Evolutionary conservation across 73 alveolate genomes (phyloP).

Genomic region (Paramecium sexaurelia): DNA sequence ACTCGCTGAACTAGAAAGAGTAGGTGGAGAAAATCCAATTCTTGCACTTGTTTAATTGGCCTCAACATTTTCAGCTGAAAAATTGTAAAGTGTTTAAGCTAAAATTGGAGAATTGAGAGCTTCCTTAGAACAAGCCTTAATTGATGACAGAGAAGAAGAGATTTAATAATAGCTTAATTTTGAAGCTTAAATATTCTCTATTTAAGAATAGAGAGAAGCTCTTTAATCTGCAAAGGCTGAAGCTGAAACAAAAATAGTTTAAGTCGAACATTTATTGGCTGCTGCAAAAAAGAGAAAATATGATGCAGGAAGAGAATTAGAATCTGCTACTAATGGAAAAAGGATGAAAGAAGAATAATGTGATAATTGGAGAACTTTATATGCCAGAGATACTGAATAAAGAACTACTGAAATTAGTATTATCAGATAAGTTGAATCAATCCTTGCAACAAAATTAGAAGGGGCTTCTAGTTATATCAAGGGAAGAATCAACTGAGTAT

Average conservation of each 20-base stretch:
- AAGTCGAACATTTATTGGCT: conserved; percentile 8
- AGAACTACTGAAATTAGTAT: conserved; percentile 45
- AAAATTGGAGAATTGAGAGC: conserved; percentile 56
- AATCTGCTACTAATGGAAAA: conserved; percentile 39
- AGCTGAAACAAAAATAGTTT: conserved; percentile 7
- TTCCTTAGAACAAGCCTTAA: conserved; percentile 43
- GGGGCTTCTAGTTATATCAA: conserved; percentile 39
- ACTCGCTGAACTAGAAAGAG: conserved; percentile 51
- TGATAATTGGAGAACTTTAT: conserved; percentile 46
- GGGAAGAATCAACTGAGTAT: conserved; percentile 48
- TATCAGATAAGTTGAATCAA: conserved; percentile 47
- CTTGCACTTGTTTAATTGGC: conserved; percentile 53
- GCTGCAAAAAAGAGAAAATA: conserved; percentile 61
- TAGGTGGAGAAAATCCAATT: conserved; percentile 49
- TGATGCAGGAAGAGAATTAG: conserved; percentile 60
- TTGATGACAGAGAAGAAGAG: conserved; percentile 56
- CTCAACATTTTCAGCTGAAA: conserved; percentile 55
- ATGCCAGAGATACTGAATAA: conserved; percentile 61
- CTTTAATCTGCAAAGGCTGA: conserved; percentile 31
- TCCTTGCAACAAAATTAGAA: conserved; percentile 54
- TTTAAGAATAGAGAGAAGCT: conserved; percentile 40
- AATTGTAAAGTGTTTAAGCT: conserved; percentile 31
- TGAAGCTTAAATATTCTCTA: not conserved
- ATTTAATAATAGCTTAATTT: conserved; percentile 12
- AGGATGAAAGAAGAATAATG: conserved; percentile 39